These are phyloP conservation scores for Calendula officinalis DNA, from an alignment of 129 eudicot genomes.

Conservation along the genomic window DNA sequence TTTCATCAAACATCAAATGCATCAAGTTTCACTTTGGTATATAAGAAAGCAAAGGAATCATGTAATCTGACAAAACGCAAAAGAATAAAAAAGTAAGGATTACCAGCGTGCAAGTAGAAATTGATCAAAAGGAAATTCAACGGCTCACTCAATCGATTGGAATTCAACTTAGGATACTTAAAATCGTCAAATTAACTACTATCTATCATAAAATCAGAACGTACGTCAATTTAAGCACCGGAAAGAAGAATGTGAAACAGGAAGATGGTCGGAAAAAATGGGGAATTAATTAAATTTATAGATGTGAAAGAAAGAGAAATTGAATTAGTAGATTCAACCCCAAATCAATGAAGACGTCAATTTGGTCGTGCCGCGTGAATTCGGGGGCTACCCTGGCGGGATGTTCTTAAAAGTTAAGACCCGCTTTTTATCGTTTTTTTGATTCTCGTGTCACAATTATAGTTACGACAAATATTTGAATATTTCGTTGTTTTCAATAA, in stretches of 20 bases:
- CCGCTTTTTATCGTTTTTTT: constrained; percentile 23
- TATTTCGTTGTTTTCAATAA: background rate
- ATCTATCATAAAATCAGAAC: background rate
- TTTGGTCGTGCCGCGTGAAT: constrained; percentile 30
- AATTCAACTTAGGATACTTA: background rate
- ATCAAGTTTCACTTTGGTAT: background rate
- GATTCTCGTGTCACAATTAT: constrained; percentile 3
- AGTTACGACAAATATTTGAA: constrained; percentile 7
- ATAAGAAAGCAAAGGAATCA: background rate
- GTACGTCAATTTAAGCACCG: background rate
- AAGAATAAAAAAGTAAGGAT: constrained; percentile 6
- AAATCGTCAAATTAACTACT: background rate
- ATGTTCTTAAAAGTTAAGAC: background rate
- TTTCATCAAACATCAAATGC: constrained; percentile 11
- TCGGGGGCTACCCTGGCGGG: constrained; percentile 10
- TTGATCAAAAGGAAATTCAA: constrained; percentile 11
- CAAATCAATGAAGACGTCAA: constrained; percentile 9
- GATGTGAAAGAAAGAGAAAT: background rate
- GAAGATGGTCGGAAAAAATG: constrained; percentile 26
- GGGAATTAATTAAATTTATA: background rate
- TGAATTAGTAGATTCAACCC: constrained; percentile 9
- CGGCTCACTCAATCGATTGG: constrained; percentile 21
- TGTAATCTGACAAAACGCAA: background rate
- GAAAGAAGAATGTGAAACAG: constrained; percentile 22
- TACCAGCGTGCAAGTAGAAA: constrained; percentile 32